Base-by-base conservation (phyloP, 2,329 filamentous ascomycete species). In the Calonectria fujianensis region DNA sequence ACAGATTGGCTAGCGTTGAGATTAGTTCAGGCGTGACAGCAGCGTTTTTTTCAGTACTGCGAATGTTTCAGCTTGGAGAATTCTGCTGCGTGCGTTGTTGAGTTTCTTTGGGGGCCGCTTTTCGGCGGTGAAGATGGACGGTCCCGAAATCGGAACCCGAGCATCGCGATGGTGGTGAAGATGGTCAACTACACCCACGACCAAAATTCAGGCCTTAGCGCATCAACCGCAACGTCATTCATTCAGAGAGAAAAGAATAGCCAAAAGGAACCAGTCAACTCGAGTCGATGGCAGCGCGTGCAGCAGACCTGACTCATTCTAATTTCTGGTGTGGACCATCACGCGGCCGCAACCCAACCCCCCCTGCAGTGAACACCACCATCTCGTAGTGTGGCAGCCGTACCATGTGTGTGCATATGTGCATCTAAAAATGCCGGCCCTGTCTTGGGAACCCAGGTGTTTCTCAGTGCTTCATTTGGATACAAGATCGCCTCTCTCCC, bases 361-460 rank as follows among this genome's bases (percentile, higher is more conserved):
- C 57, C 54, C 57, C 57, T 63, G 57, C 57, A 63, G 35, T 41
- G 35, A 63, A 37, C 57, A 63, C 57, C 57, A 63, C 57, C 57
- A 63, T 41, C 39, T 41, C 24, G 39, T 63, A 37, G 57, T 41
- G 57, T 63, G 57, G 35, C n/a, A 63, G 57, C 24, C 27, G 18
- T 18, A 24, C 39, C 57, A 63, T 63, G 57, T 18, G 20, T 27
- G 20, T 27, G 39, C 57, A 37, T 63, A 16, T 29, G 24, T 41
- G n/a, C 35, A 24, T 20, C 57, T 63, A 41, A 63, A 41, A 63
- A 29, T 24, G 8, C 57, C 57, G 57, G 57, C 16, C 35, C 24
- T 41, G 57, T 63, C 39, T 41, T 13, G 52, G 41, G 18, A n/a
- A n/a, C 41, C 41, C 20, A 11, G 16, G 2, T 24, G 9, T 24